Conservation (phyloP, 768 basidiomycete genomes). For the Boletus reticuloceps region DNA sequence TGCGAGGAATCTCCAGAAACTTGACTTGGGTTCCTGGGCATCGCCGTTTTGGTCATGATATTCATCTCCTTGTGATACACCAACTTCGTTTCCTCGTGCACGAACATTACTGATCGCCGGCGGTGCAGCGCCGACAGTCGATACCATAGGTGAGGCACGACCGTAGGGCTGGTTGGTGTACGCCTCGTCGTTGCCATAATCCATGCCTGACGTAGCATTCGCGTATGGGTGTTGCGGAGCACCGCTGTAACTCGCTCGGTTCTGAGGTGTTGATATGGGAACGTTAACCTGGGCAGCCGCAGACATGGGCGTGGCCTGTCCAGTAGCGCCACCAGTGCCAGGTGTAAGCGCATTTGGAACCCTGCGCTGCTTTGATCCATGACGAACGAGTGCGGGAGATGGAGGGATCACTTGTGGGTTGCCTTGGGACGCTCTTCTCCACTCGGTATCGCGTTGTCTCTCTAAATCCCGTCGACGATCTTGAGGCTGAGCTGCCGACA, state of each 20-base stretch:
- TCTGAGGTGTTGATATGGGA: conserved; percentile 55
- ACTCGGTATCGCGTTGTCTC: conserved; percentile 53
- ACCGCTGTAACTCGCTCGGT: conserved; percentile 42
- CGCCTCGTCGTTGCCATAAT: conserved; percentile 58
- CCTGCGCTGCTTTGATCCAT: conserved; percentile 71
- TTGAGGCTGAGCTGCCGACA: conserved; percentile 43
- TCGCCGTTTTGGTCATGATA: conserved; percentile 57
- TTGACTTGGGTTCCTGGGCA: conserved; percentile 49
- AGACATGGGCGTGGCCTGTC: conserved; percentile 68
- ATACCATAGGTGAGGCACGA: conserved; percentile 81
- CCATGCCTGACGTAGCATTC: conserved; percentile 54
- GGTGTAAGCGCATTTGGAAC: conserved; percentile 59
- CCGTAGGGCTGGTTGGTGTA: conserved; percentile 65
- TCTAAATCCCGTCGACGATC: conserved; percentile 61
- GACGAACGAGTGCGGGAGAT: conserved; percentile 75
- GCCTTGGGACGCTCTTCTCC: conserved; percentile 60
- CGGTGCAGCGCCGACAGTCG: conserved; percentile 62
- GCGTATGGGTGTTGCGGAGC: conserved; percentile 69
- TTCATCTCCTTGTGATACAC: conserved; percentile 58
- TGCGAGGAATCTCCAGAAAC: conserved; percentile 67
- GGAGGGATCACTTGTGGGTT: conserved; percentile 60
- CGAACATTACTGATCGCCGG: conserved; percentile 73
- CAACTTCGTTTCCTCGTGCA: conserved; percentile 66
- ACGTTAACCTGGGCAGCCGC: conserved; percentile 74
- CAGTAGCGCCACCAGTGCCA: conserved; percentile 43